These are phyloP conservation scores for Otatea glauca DNA, from an alignment of 176 grass and related monocot species.

Conservation along the genomic window DNA sequence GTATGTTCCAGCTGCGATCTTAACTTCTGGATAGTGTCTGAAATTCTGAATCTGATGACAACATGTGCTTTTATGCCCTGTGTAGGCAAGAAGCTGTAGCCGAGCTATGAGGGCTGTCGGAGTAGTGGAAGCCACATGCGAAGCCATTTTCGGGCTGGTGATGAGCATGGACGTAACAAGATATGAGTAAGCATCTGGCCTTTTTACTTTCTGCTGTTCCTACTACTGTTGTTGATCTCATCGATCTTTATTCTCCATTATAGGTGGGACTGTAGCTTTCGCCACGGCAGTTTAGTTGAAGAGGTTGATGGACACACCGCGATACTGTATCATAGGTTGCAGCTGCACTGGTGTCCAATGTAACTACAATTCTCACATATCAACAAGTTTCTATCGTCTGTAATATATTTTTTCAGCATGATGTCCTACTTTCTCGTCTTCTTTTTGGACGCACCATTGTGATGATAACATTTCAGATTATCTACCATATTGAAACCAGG, in stretches of 20 bases:
- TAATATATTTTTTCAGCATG: background rate
- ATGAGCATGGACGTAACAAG: conserved; percentile 97
- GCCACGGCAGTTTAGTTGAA: conserved; percentile 89
- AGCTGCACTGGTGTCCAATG: conserved; percentile 88
- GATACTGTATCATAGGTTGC: conserved; percentile 80
- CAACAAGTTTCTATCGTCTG: background rate
- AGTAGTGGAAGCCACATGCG: conserved; percentile 88
- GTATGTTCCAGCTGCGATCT: conserved; percentile 49
- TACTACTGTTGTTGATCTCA: background rate
- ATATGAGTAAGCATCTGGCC: conserved; percentile 64
- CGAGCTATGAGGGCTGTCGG: conserved; percentile 96
- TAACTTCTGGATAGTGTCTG: background rate
- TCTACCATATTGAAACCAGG: background rate
- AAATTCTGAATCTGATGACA: conserved; percentile 17
- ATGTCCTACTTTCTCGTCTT: background rate
- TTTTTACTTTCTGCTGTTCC: conserved; percentile 1
- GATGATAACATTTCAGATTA: background rate
- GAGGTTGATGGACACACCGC: conserved; percentile 97
- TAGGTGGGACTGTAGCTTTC: conserved; percentile 99
- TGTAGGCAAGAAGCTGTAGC: conserved; percentile 92
- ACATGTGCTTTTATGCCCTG: background rate
- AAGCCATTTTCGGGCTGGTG: conserved; percentile 86
- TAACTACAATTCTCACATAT: conserved; percentile 47
- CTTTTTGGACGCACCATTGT: background rate
- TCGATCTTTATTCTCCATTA: conserved; percentile 28